Percentiles rank a stretch among this genome's conserved stretches.
phyloP scores from a whole-genome alignment of 768 basidiomycete genomes.

The Leucocoprinus birnbaumii region DNA sequence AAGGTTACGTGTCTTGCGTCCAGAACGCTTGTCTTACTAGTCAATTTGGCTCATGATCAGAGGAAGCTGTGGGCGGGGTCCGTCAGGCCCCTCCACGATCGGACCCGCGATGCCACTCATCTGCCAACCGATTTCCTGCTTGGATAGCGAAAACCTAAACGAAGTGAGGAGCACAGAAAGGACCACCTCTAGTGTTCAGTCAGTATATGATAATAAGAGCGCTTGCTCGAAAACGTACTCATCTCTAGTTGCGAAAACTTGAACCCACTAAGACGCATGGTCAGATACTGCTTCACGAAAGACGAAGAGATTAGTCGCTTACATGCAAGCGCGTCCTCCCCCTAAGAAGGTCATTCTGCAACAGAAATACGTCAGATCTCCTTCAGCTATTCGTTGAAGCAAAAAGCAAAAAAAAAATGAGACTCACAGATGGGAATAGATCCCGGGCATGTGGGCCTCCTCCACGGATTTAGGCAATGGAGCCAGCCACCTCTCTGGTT shows the following conservation, averaged over 20 bases:
- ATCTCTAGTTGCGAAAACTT: slow-evolving; percentile 12
- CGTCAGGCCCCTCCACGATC: slow-evolving; percentile 8
- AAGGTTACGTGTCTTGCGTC: no score
- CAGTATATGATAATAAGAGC: background rate
- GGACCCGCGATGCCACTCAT: slow-evolving; percentile 21
- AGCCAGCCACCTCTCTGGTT: slow-evolving; percentile 15
- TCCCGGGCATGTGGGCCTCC: slow-evolving; percentile 13
- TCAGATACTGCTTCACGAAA: background rate
- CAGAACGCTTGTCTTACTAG: background rate
- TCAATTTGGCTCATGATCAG: slow-evolving; percentile 14
- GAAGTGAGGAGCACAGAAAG: slow-evolving; percentile 19
- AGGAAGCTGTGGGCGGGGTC: slow-evolving; percentile 15
- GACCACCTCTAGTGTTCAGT: slow-evolving; percentile 17
- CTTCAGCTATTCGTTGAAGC: no score
- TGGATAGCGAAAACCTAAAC: slow-evolving; percentile 19
- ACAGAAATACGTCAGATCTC: no score
- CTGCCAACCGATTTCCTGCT: slow-evolving; percentile 22
- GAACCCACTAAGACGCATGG: slow-evolving; percentile 5
- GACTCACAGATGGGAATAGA: slow-evolving; percentile 14
- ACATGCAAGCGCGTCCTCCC: slow-evolving; percentile 4
- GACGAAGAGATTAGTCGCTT: background rate
- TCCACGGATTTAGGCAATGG: slow-evolving; percentile 6
- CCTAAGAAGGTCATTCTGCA: slow-evolving; percentile 5
- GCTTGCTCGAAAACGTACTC: background rate
- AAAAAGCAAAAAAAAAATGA: background rate